Conservation (phyloP, 2,329 filamentous ascomycete species). For the Diplocarpon rosae region DNA sequence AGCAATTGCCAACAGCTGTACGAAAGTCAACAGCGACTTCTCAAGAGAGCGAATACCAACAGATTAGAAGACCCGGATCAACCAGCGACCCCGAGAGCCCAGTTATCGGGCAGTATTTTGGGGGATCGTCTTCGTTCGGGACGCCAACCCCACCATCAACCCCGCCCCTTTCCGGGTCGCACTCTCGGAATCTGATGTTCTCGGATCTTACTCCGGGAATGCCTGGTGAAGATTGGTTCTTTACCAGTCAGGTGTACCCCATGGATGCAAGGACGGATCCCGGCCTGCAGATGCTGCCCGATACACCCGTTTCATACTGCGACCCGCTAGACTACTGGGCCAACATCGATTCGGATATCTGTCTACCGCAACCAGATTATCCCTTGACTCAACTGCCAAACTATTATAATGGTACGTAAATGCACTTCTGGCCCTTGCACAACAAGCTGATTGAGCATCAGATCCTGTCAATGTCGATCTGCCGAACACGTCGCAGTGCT, state of each 20-base stretch:
- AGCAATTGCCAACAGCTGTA: too few species aligned
- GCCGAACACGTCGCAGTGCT: background rate
- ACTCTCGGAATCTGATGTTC: background rate
- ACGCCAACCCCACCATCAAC: too few species aligned
- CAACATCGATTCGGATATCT: background rate
- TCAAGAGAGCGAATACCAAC: too few species aligned
- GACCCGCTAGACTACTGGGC: background rate
- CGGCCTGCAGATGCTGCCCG: background rate
- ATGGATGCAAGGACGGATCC: background rate
- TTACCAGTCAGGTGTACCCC: too few species aligned
- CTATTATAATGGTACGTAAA: background rate
- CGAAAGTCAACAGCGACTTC: too few species aligned
- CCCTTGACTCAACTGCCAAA: background rate
- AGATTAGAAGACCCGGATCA: too few species aligned
- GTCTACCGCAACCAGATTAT: background rate
- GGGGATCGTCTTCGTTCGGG: too few species aligned
- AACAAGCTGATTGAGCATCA: background rate
- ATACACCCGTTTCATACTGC: background rate
- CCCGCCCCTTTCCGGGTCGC: too few species aligned
- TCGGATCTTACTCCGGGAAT: background rate
- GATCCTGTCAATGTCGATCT: background rate
- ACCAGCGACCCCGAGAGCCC: too few species aligned
- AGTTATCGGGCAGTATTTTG: too few species aligned
- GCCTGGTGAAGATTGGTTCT: background rate
- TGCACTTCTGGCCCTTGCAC: background rate